Conservation (phyloP, 257 asterid genomes). For the Phtheirospermum japonicum region DNA sequence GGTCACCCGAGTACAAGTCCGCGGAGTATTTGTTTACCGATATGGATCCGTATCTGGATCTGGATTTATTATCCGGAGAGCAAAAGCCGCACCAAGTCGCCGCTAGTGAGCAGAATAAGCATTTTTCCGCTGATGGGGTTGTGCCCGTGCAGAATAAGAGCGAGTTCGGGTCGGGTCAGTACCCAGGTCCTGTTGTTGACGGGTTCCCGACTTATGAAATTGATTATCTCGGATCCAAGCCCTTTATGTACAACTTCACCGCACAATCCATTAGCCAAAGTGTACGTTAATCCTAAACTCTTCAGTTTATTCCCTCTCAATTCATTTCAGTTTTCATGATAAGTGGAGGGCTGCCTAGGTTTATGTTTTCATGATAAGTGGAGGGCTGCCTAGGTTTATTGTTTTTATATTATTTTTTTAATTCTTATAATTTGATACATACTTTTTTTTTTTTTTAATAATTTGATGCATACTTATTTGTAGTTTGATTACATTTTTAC, state of each 20-base stretch:
- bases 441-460: too few species aligned
- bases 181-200: constrained; percentile 61
- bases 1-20: constrained; percentile 47
- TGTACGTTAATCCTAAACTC: neutral
- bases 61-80: constrained; percentile 41
- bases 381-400: too few species aligned
- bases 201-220: constrained; percentile 69
- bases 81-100: constrained; percentile 35
- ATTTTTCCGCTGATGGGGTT: constrained; percentile 58
- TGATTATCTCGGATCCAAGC: constrained; percentile 55
- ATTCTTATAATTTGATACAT: too few species aligned
- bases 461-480: too few species aligned
- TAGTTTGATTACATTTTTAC: too few species aligned
- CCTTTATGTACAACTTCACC: constrained; percentile 25
- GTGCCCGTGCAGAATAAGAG: constrained; percentile 63
- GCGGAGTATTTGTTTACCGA: constrained; percentile 57
- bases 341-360: too few species aligned
- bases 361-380: too few species aligned
- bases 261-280: constrained; percentile 7
- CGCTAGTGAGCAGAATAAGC: constrained; percentile 26
- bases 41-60: constrained; percentile 44
- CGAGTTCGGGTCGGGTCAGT: constrained; percentile 38
- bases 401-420: too few species aligned
- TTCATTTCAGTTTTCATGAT: neutral
- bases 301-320: neutral